Base-by-base conservation (phyloP, 495 filamentous ascomycete genomes). In the Penicillium desertorum region DNA sequence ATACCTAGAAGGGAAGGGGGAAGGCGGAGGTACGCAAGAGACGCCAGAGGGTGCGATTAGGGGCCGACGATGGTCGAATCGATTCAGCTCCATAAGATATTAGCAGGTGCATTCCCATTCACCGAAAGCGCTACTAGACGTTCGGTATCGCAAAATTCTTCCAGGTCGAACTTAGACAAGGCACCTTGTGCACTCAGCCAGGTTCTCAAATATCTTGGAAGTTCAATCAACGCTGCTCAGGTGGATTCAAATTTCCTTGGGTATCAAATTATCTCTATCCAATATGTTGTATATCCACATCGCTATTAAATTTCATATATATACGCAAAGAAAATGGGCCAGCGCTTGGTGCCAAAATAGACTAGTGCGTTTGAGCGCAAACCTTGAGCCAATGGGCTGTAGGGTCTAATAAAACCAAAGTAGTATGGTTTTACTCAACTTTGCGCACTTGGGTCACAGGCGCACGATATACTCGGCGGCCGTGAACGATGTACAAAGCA, bases 401-500 rank as follows among this genome's bases (percentile, higher is more conserved):
- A 23, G 11, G 11, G 32, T 12, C 34, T 43, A 27, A 49, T 4
- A 37, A 6, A 5, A 43, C 17, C 32, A 20, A 50, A 19, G 25
- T n/a, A 19, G 25, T n/a, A 29, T 10, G n/a, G 23, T 12, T 51
- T 58, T 45, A 66, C 11, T 64, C 36, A 29, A 14, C 29, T 45
- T 66, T 69, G 43, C 64, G 63, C 8, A 69, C 66, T 41, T 67
- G 66, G 8, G 60, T 69, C 19, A 70, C 68, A 4, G 78, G 78
- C 4, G 78, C 75, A 8, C 65, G 66, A 49, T 80, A 82, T 4
- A 70, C 66, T 11, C 68, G 68, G 44, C 66, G 64, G n/a, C 71
- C 79, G 52, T 71, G 70, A 7, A 77, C 8, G 10, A 71, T 27
- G 49, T 80, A 81, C 45, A 78, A 75, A 9, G 73, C 29, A 32